These are phyloP conservation scores for Candida maltosa DNA, from an alignment of 805 yeast species.

Conservation along the genomic window DNA sequence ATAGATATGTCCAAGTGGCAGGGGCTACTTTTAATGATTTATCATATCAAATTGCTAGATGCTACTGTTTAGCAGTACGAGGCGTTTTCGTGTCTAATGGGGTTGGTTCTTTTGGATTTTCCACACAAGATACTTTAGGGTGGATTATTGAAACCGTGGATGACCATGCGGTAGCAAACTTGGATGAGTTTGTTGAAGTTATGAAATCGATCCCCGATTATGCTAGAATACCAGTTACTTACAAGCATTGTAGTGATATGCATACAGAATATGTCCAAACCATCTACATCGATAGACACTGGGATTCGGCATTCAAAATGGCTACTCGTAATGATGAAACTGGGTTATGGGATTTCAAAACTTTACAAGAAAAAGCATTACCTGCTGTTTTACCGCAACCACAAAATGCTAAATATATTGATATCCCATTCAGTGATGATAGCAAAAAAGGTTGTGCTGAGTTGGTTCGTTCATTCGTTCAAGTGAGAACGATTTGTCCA, in stretches of 20 bases:
- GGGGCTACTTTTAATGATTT: conserved; percentile 86
- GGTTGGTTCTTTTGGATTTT: conserved; percentile 68
- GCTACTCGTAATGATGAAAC: conserved; percentile 59
- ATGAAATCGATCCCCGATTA: conserved; percentile 77
- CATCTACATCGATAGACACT: conserved; percentile 77
- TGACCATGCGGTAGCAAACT: conserved; percentile 67
- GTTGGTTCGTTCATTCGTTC: conserved; percentile 66
- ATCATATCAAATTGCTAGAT: conserved; percentile 85
- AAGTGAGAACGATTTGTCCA: conserved; percentile 63
- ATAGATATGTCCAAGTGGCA: conserved; percentile 72
- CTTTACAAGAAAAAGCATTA: conserved; percentile 57
- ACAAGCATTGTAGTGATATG: conserved; percentile 75
- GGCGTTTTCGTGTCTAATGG: conserved; percentile 83
- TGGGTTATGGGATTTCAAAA: conserved; percentile 55
- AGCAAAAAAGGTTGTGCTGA: conserved; percentile 45
- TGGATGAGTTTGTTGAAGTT: conserved; percentile 74
- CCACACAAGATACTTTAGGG: conserved; percentile 59
- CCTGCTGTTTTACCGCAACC: conserved; percentile 52
- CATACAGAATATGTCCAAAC: conserved; percentile 71
- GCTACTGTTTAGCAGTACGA: conserved; percentile 75
- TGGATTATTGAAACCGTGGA: conserved; percentile 82
- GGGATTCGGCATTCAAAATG: conserved; percentile 68
- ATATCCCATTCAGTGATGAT: conserved; percentile 56
- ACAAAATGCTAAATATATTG: conserved; percentile 66
- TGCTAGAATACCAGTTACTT: conserved; percentile 64